Conservation (phyloP, 257 asterid species). For the Asclepias syriaca region DNA sequence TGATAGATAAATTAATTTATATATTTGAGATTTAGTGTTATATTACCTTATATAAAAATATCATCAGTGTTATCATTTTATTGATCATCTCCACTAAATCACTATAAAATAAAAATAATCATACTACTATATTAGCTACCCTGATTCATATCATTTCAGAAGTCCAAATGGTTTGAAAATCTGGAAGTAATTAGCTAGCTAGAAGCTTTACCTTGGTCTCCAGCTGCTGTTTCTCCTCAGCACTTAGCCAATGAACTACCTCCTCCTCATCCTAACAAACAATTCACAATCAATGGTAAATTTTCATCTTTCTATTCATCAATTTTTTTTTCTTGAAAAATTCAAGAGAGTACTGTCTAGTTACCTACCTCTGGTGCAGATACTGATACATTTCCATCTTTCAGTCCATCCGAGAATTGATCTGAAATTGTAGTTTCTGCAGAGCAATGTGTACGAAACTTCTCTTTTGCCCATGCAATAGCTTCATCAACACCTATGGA, state of each 20-base stretch:
- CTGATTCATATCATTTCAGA: not conserved
- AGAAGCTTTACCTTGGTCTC: slow-evolving; percentile 22
- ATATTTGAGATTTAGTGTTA: too few species aligned
- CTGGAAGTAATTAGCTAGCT: too few species aligned
- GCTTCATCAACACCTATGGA: slow-evolving; percentile 74
- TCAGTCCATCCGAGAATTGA: slow-evolving; percentile 31
- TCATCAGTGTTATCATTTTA: too few species aligned
- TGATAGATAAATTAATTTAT: not conserved
- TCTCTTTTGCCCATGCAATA: slow-evolving; percentile 83
- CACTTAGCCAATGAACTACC: slow-evolving; percentile 29
- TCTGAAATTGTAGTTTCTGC: slow-evolving; percentile 30
- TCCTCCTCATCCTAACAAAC: slow-evolving; percentile 35
- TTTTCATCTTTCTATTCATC: too few species aligned
- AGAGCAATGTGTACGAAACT: slow-evolving; percentile 38
- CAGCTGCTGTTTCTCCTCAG: slow-evolving; percentile 27
- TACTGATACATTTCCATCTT: slow-evolving; percentile 7
- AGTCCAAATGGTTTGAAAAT: not conserved
- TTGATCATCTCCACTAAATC: too few species aligned
- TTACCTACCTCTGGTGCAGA: slow-evolving; percentile 7
- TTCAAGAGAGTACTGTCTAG: not conserved
- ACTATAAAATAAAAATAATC: too few species aligned
- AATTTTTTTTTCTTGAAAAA: not conserved
- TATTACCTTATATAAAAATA: too few species aligned
- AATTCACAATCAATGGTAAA: not conserved
- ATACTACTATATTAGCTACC: too few species aligned